Conservation (phyloP, 2,329 filamentous ascomycete species). For the Coniochaeta pulveracea region DNA sequence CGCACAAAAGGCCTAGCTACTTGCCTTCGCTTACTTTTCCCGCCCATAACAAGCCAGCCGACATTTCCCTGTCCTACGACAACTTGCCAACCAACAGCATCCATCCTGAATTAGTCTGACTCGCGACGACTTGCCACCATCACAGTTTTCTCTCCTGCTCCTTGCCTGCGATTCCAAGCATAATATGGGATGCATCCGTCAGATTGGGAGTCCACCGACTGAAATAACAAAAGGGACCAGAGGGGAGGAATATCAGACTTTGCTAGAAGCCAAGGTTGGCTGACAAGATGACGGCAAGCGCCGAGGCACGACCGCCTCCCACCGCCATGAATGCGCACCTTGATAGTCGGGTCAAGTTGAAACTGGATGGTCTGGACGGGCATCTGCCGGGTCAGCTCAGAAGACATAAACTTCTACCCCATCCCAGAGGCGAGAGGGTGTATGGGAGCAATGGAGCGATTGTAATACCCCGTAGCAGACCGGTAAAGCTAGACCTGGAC, state of each 20-base stretch:
- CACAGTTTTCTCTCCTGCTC: too few species aligned
- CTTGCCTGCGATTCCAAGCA: too few species aligned
- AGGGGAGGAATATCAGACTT: constrained; percentile 6
- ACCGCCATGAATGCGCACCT: constrained; percentile 21
- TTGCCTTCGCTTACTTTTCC: neutral
- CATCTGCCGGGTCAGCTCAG: constrained; percentile 27
- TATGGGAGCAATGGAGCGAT: constrained; percentile 4
- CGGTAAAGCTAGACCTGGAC: constrained; percentile 9
- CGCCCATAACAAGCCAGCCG: neutral
- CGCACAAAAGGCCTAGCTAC: neutral
- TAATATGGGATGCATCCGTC: constrained; percentile 2
- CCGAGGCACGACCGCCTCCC: constrained; percentile 12
- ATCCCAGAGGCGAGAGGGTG: constrained; percentile 13
- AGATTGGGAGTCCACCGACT: neutral
- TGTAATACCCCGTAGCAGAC: constrained; percentile 9
- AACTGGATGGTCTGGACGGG: constrained; percentile 15
- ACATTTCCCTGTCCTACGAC: neutral
- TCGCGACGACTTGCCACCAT: too few species aligned
- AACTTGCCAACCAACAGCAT: constrained; percentile 1
- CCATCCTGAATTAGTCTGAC: too few species aligned
- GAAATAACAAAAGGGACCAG: constrained; percentile 6
- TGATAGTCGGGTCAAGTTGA: constrained; percentile 16
- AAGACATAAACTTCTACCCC: constrained; percentile 32
- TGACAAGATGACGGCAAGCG: constrained; percentile 14
- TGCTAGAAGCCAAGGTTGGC: constrained; percentile 7